Evolutionary conservation across 352 stramenopile species (phyloP), one percentile per base, ranked within the genome.

Genomic region (Globisporangium orthogonon): DNA sequence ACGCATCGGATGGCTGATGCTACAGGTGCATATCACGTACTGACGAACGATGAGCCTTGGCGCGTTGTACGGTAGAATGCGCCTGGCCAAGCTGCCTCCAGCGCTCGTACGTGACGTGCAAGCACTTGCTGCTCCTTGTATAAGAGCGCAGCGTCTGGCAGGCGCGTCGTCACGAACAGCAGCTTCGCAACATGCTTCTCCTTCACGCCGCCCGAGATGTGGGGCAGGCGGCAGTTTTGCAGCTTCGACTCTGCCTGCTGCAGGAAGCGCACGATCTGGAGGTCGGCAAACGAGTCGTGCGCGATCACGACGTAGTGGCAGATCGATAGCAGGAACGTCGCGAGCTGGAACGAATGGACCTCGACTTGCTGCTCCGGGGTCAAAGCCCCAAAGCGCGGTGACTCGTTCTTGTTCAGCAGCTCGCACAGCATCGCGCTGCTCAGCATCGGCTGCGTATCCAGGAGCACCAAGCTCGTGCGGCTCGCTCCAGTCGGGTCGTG

Each of bases 241-340:
- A 90, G 63, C n/a, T 81, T 83, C 0, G 71, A 64, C 41, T 83
- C 62, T 17, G 83, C 66, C 18, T 71, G 73, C 3, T 78, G 66
- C 31, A 93, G 47, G 18, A 93, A 71, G 2, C 66, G 61, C 50
- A 70, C 50, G 17, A 87, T 56, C 9, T 71, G 60, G 37, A 73
- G 43, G 43, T 79, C 70, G 4, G 73, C 73, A 43, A 83, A 53
- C 0, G 55, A 60, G 29, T 84, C 74, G 54, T 88, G 77, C 11
- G 83, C 77, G 23, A 91, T 60, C 39, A 93, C 53, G 14, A 93
- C 74, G 44, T 91, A 88, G 65, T 93, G 83, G 57, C 83, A 93
- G 17, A 91, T 74, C 0, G 83, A 81, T 30, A 78, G 69, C 46
- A 93, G 53, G 51, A 90, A 83, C 9, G 83, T 69, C 7, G 81